Base-by-base conservation (phyloP, 2,329 filamentous ascomycete genomes). In the Aureobasidium zeae region DNA sequence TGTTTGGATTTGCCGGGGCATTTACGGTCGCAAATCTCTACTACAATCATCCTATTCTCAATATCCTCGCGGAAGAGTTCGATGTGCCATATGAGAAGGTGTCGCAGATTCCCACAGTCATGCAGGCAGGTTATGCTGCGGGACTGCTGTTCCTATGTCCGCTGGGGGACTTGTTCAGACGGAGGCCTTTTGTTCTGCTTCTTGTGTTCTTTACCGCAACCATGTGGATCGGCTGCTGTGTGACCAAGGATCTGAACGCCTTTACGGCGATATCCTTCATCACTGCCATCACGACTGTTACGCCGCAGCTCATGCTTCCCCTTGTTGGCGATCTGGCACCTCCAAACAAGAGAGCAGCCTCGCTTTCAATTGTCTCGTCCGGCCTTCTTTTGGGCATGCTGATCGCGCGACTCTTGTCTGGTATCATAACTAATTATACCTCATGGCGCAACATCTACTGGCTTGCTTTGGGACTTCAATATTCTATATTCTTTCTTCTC, bases 1-100 rank as follows among this genome's bases (percentile, higher is more conserved):
- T 88, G 1, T 86, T 86, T 49, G 79, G 73, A 1, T 72, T 82
- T 54, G 81, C 73, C 0, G 71, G 65, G 0, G 72, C 78, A 3
- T 78, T 86, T 51, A 85, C 81, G 1, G 84, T 88, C 5, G 83
- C 83, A 13, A 88, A 88, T 52, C 66, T 89, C 3, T 89, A 89
- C 63, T 87, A 89, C 61, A 84, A 75, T 47, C 83, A 88, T 54
- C 83, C 85, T 0, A 83, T 89, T 34, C 66, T 89, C 17, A 86
- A 87, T 55, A 75, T 83, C 38, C 70, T 91, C 29, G 83, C 85
- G 0, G 59, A 69, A 8, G 79, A 83, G 12, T 89, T 91, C 55
- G 55, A 72, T 42, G 79, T 89, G 35, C 72, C 70, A 7, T 81
- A 86, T 54, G 82, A 86, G 54, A 68, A 72, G 43, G 77, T 83